These are phyloP conservation scores for Colletotrichum eleusines DNA, from an alignment of 2,329 filamentous ascomycete species.

Conservation along the genomic window DNA sequence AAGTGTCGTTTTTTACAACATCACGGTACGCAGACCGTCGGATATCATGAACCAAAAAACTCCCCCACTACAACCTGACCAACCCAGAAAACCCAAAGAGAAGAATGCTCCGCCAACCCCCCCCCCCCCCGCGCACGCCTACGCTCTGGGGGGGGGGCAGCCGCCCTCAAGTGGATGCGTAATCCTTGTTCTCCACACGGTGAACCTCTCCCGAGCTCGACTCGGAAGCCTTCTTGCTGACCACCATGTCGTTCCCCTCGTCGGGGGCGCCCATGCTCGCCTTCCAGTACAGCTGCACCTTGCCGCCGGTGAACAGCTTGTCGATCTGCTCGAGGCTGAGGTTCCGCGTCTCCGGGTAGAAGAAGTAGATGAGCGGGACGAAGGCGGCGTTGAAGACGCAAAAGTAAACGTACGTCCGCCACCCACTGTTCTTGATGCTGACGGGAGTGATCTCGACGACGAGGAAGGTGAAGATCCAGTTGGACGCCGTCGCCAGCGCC, in stretches of 20 bases:
- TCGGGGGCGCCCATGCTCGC: constrained; percentile 49
- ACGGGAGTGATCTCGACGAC: constrained; percentile 55
- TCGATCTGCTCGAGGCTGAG: constrained; percentile 64
- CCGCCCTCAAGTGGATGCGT: background rate
- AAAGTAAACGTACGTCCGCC: constrained; percentile 55
- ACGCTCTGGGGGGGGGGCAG: background rate
- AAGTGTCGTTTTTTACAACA: background rate
- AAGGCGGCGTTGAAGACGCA: constrained; percentile 53
- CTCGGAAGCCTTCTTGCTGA: constrained; percentile 35
- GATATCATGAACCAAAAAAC: constrained; percentile 1
- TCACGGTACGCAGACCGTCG: background rate
- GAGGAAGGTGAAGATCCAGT: constrained; percentile 53
- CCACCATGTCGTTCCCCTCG: constrained; percentile 37
- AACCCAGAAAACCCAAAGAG: background rate
- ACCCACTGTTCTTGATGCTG: constrained; percentile 53
- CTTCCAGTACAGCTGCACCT: constrained; percentile 50
- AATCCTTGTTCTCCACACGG: constrained; percentile 38
- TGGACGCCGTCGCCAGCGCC: constrained; percentile 54
- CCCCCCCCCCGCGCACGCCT: background rate
- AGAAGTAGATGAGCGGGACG: constrained; percentile 60
- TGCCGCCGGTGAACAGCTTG: constrained; percentile 51
- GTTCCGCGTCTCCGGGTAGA: constrained; percentile 62
- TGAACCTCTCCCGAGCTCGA: constrained; percentile 29
- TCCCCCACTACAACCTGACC: background rate
- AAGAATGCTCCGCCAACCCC: no score